phyloP scores from a whole-genome alignment of 192 early-diverging fungal genomes.

The Coemansia aciculifera region DNA sequence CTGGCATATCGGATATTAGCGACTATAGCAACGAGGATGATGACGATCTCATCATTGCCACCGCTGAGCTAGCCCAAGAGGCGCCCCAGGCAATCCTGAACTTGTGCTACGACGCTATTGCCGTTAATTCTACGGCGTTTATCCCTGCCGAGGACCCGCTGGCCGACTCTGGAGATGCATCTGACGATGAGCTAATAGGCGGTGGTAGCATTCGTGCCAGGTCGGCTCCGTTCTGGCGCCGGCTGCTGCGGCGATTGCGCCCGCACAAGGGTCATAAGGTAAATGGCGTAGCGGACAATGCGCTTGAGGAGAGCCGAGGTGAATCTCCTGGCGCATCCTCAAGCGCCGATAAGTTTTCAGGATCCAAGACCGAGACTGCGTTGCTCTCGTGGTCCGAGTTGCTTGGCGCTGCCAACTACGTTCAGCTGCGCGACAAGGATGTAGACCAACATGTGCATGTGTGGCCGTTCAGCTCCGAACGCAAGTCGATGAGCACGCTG shows the following conservation, averaged over 20 bases:
- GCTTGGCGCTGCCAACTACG: conserved; percentile 64
- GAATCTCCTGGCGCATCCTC: conserved; percentile 16
- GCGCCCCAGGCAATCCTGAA: conserved; percentile 53
- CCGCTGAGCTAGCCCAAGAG: conserved; percentile 55
- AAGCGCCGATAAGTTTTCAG: conserved; percentile 62
- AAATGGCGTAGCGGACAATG: neutral
- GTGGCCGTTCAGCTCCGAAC: conserved; percentile 88
- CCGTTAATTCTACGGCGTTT: conserved; percentile 82
- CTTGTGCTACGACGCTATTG: conserved; percentile 69
- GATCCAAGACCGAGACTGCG: conserved; percentile 96
- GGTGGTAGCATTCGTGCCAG: conserved; percentile 13
- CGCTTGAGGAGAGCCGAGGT: conserved; percentile 28
- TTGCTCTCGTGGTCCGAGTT: conserved; percentile 76
- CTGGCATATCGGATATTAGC: conserved; percentile 47
- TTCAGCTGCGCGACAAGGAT: conserved; percentile 61
- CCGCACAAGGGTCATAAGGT: neutral
- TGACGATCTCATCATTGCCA: conserved; percentile 53
- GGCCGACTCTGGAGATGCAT: conserved; percentile 15
- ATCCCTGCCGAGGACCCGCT: conserved; percentile 29
- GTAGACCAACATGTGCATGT: conserved; percentile 66
- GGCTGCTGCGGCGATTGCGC: conserved; percentile 13
- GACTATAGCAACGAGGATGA: conserved; percentile 54
- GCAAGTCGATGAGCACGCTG: conserved; percentile 91
- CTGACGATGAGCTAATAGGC: conserved; percentile 30
- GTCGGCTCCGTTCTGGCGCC: conserved; percentile 29